phyloP scores from a whole-genome alignment of 176 grass and related monocot genomes.

The Carex cristatella region DNA sequence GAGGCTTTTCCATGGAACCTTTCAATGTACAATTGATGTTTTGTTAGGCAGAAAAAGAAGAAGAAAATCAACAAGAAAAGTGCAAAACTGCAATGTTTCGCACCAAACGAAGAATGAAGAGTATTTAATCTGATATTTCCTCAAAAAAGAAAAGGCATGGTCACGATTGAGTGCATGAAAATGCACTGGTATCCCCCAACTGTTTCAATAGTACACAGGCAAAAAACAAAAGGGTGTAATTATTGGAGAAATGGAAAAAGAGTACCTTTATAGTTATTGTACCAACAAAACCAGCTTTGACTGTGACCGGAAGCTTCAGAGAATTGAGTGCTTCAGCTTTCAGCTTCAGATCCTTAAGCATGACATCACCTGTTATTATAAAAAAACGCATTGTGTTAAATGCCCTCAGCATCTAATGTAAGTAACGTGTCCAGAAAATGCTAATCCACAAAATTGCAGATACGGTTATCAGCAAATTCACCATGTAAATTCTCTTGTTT shows the following conservation, averaged over 20 bases:
- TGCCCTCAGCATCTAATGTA: background rate
- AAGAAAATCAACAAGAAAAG: conserved; percentile 3
- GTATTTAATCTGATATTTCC: background rate
- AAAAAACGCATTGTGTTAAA: conserved; percentile 23
- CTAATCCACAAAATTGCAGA: background rate
- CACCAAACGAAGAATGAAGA: conserved; percentile 16
- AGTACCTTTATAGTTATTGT: conserved; percentile 94
- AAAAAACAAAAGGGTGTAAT: conserved; percentile 11
- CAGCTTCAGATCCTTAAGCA: conserved; percentile 96
- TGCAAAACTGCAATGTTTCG: background rate
- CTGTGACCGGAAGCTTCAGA: conserved; percentile 88
- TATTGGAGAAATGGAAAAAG: conserved; percentile 15
- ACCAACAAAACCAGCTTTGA: conserved; percentile 98
- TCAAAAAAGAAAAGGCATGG: background rate
- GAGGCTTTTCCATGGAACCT: conserved; percentile 97
- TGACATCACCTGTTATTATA: conserved; percentile 75
- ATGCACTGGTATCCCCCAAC: background rate
- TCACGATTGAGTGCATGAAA: background rate
- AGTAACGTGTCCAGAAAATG: background rate
- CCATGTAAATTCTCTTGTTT: background rate
- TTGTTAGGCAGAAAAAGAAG: conserved; percentile 23
- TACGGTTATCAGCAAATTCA: background rate
- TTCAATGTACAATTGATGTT: conserved; percentile 32
- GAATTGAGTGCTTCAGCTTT: conserved; percentile 96
- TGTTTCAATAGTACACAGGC: background rate